Conservation (phyloP, 129 eudicot species). For the Helichrysum umbraculigerum region DNA sequence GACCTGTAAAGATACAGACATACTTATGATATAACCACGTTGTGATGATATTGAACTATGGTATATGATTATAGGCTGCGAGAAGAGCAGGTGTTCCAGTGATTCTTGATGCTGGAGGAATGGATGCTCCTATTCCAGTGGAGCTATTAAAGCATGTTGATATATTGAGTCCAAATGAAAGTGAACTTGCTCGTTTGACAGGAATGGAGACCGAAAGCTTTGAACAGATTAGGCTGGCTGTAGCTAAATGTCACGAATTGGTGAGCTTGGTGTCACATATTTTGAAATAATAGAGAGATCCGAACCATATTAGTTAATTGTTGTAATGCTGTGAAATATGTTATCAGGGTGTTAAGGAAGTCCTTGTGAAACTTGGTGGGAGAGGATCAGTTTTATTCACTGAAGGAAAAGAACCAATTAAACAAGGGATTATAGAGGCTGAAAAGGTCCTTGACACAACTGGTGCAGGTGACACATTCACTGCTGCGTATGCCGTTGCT, state of each 20-base stretch:
- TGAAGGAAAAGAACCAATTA: slow-evolving; percentile 83
- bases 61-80: slow-evolving; percentile 61
- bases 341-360: slow-evolving; percentile 82
- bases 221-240: slow-evolving; percentile 79
- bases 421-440: slow-evolving; percentile 75
- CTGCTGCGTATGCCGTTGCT: slow-evolving; percentile 97
- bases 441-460: slow-evolving; percentile 85
- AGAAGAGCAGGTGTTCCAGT: slow-evolving; percentile 75
- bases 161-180: slow-evolving; percentile 88
- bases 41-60: background rate
- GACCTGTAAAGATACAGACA: background rate
- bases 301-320: background rate
- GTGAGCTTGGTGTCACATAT: slow-evolving; percentile 35
- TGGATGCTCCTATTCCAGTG: slow-evolving; percentile 79
- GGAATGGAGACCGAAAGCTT: slow-evolving; percentile 77
- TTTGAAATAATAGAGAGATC: background rate
- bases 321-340: background rate
- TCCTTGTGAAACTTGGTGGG: slow-evolving; percentile 91
- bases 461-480: slow-evolving; percentile 96
- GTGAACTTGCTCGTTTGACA: slow-evolving; percentile 93
- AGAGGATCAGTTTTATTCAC: slow-evolving; percentile 79
- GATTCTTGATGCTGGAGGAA: slow-evolving; percentile 92
- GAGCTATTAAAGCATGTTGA: slow-evolving; percentile 59
- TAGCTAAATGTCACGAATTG: slow-evolving; percentile 69
- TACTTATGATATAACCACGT: background rate